Base-by-base conservation (phyloP, 2,329 filamentous ascomycete genomes). In the Colletotrichum orchidophilum region DNA sequence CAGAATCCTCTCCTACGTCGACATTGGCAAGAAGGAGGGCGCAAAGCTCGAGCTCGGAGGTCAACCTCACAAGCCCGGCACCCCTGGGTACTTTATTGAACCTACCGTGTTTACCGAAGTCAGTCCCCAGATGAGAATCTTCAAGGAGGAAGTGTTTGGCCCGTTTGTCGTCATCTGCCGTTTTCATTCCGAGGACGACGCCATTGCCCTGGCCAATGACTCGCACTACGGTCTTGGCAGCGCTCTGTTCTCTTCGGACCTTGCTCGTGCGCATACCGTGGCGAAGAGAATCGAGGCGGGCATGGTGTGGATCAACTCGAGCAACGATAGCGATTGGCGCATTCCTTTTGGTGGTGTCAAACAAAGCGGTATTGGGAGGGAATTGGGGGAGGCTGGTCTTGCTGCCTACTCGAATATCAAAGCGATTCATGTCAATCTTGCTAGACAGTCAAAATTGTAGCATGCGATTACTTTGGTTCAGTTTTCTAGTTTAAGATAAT, bases 1-100 rank as follows among this genome's bases (percentile, higher is more conserved):
- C 58, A 83, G 88, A 29, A 86, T 94, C 3, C 83, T 93, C 33
- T 86, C 85, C 1, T 94, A 91, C 78, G 88, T 94, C 60, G 85
- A 92, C 70, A 76, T 83, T n/a, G 92, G 91, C 12, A 90, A 90
- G 76, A 83, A 83, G 2, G 88, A 91, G 75, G 91, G 90, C 18
- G 88, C 90, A 0, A 89, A 81, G 0, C 81, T 93, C 9, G 76
- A 74, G 5, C 67, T 76, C 0, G 82, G 82, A 64, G 82, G 82
- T 54, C 91, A 75, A 26, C 69, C 74, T 2, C 72, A 69, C 46
- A 81, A 84, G 35, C 81, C 85, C 1, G 89, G 89, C 27, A 90
- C 89, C 27, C 74, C 57, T 8, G 79, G 79, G 1, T 79, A 75
- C 71, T 80, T 78, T 62, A 73, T 75, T 7, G 72, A 75, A 26